These are phyloP conservation scores for Monosporascus sp. DNA, from an alignment of 2,329 filamentous ascomycete species.

Conservation along the genomic window DNA sequence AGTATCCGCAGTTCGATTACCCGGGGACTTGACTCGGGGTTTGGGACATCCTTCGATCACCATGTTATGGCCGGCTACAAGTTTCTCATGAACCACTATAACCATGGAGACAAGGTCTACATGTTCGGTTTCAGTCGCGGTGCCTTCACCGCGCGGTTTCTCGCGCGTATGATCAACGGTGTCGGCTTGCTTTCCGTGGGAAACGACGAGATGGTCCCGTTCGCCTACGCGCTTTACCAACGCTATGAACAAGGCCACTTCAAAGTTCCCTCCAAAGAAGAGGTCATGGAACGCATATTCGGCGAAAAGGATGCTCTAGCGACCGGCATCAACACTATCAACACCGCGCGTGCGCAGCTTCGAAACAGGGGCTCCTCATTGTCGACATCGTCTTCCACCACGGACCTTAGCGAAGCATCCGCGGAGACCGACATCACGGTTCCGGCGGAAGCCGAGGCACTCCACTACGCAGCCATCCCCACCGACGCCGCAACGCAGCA, in stretches of 20 bases:
- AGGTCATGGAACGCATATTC: conserved; percentile 1
- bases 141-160: conserved; percentile 48
- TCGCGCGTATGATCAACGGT: conserved; percentile 45
- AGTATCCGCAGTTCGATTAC: conserved; percentile 31
- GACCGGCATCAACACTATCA: conserved; percentile 16
- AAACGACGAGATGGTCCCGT: conserved; percentile 49
- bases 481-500: conserved; percentile 1
- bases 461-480: not conserved
- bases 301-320: conserved; percentile 1
- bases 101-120: conserved; percentile 44
- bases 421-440: not conserved
- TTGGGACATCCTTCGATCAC: conserved; percentile 43
- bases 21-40: conserved; percentile 36
- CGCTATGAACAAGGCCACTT: conserved; percentile 35
- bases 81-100: conserved; percentile 50
- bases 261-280: conserved; percentile 16
- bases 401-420: conserved; percentile 13
- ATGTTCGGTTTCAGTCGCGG: conserved; percentile 51
- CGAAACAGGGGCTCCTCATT: too few relatives aligned
- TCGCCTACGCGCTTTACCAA: conserved; percentile 41
- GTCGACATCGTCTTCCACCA: conserved; percentile 1
- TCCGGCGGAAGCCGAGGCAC: not conserved
- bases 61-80: conserved; percentile 49
- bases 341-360: conserved; percentile 24
- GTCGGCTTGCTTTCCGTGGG: conserved; percentile 45